Base-by-base conservation (phyloP, 371 early-diverging fungal genomes). In the Mortierella sp. region DNA sequence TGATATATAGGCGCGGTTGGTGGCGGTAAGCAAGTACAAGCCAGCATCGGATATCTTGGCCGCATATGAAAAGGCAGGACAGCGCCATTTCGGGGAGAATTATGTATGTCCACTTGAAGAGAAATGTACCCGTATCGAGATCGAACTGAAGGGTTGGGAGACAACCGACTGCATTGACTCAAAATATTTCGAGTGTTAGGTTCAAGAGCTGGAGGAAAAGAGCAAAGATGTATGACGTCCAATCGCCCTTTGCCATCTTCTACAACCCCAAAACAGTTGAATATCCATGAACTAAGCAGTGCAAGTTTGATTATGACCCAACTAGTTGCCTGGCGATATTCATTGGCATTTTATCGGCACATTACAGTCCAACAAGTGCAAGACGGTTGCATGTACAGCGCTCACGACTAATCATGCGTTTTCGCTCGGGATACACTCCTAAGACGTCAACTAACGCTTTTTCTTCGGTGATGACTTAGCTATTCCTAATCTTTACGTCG, bases 341-440 rank as follows among this genome's bases (percentile, higher is more conserved):
- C 87, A 89, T 56, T 99, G 98, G 99, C 99, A 99, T 80, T 99
- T 97, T 75, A 97, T 97, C 59, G 99, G 97, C 39, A 82, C 90
- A 19, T 82, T 98, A 23, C 98, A 99, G 80, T 91, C 91, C 70
- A 99, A 99, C 90, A 99, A 99, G 72, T 93, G 93, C 83, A 97
- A 97, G 73, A 60, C 80, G 2, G 85, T 98, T 5, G 92, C 93
- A 48, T 80, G 89, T 83, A n/a, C n/a, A n/a, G n/a, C n/a, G n/a
- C n/a, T n/a, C n/a, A n/a, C n/a, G n/a, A n/a, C n/a, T n/a, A n/a
- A n/a, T n/a, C n/a, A n/a, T n/a, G n/a, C n/a, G n/a, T n/a, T n/a
- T n/a, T n/a, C n/a, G n/a, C n/a, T n/a, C n/a, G n/a, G n/a, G n/a
- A n/a, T n/a, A n/a, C n/a, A n/a, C n/a, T n/a, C n/a, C n/a, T n/a